Base-by-base conservation (phyloP, 345 rosid species). In the Alliaria petiolata region DNA sequence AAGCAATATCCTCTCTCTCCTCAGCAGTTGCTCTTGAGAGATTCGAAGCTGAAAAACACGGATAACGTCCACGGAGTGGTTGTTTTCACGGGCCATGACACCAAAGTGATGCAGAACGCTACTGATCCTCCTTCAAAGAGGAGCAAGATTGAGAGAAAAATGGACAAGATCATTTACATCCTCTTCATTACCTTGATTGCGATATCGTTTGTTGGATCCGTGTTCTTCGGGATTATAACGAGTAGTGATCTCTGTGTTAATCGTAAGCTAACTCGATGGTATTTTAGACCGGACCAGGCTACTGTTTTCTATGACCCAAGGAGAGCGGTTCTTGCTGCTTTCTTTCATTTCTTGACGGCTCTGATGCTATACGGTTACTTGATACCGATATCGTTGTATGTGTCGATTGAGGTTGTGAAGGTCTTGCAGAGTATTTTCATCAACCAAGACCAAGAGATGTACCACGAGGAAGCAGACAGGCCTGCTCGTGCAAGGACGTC, bases 41-140 rank as follows among this genome's bases (percentile, higher is more conserved):
- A 83, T 62, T 93, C 98, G 3, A 91, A 86, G 82, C 84, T 93
- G 43, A 91, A 63, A 64, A 83, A 93, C 71, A 93, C 95, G 0
- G 96, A 87, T 5, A 82, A 76, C 36, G 5, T 89, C 5, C 64
- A 82, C 26, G 98, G 97, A 0, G 95, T 85, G 13, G 95, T 87
- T 68, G 77, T 93, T 68, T 89, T 91, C 74, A 91, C 98, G 0
- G 98, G 98, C 15, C 97, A 91, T 49, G 98, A 93, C 43, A 81
- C 98, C 1, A 93, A 93, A 81, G 96, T 93, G 78, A 91, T 93
- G 96, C 95, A 89, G 85, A 93, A 93, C 78, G 86, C 96, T 39
- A 82, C 76, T 3, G 79, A 86, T 65, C 96, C 98, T 34, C 97
- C 90, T 79, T 91, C 96, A 13, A 93, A 93, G 74, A 89, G 97